phyloP scores from a whole-genome alignment of 2,329 filamentous ascomycete species.

The Esteya vermicola region DNA sequence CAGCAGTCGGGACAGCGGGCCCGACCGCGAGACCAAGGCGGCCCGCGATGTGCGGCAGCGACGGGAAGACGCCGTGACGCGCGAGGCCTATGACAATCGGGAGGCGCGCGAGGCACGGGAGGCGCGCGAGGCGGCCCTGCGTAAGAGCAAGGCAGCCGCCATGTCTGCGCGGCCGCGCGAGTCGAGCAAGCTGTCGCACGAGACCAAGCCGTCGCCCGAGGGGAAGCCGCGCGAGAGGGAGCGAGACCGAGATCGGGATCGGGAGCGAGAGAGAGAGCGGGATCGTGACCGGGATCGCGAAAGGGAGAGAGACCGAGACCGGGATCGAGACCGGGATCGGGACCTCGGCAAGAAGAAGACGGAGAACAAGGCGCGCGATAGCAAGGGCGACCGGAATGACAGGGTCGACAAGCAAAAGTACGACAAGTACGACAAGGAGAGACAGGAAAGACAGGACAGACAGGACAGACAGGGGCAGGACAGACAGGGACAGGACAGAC shows the following conservation, averaged over 20 bases:
- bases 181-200: constrained; percentile 9
- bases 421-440: not conserved
- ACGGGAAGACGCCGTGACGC: constrained; percentile 6
- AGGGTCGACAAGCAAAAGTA: not conserved
- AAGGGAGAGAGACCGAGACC: too few relatives aligned
- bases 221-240: not conserved
- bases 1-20: too few relatives aligned
- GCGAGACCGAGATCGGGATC: too few relatives aligned
- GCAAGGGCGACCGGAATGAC: not conserved
- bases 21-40: constrained; percentile 7
- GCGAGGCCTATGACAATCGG: constrained; percentile 6
- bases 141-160: constrained; percentile 3
- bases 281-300: too few relatives aligned
- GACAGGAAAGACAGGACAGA: too few relatives aligned
- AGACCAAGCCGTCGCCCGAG: constrained; percentile 7
- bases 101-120: not conserved
- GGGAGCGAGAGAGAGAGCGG: too few relatives aligned
- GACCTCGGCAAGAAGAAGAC: not conserved
- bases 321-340: not conserved
- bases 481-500: too few relatives aligned
- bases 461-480: too few relatives aligned
- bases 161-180: constrained; percentile 6
- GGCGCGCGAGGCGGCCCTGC: not conserved
- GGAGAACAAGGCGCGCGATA: too few relatives aligned
- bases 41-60: constrained; percentile 5